Evolutionary conservation across 192 early-diverging fungal genomes (phyloP).

Genomic region (Gonapodya sp.): DNA sequence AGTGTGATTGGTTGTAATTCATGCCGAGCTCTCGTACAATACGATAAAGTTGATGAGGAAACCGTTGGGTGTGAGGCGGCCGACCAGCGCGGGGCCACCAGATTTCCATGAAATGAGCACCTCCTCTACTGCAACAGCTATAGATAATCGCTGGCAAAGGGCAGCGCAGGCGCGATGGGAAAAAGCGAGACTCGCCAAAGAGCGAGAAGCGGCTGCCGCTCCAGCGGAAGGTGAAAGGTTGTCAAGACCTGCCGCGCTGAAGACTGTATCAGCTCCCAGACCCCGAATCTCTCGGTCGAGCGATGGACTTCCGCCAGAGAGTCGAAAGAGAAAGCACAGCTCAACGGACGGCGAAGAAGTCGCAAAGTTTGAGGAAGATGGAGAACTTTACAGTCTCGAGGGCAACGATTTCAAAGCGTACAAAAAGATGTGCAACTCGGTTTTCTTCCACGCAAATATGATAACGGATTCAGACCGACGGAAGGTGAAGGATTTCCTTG

Average conservation of each 20-base stretch:
- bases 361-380: conserved; percentile 1
- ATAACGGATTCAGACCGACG: background rate
- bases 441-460: background rate
- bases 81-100: too few species aligned
- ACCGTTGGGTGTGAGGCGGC: too few species aligned
- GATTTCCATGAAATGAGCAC: background rate
- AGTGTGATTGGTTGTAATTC: background rate
- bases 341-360: background rate
- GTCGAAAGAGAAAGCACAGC: background rate
- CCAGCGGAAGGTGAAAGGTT: background rate
- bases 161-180: conserved; percentile 4
- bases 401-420: background rate
- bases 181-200: background rate
- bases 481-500: background rate
- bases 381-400: background rate
- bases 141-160: background rate
- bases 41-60: too few species aligned
- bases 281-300: background rate
- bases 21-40: too few species aligned
- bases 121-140: background rate
- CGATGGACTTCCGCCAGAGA: background rate
- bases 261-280: background rate
- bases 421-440: conserved; percentile 8
- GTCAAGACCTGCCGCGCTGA: background rate
- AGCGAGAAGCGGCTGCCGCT: background rate